Conservation (phyloP, 257 asterid species). For the Capsicum chinense region DNA sequence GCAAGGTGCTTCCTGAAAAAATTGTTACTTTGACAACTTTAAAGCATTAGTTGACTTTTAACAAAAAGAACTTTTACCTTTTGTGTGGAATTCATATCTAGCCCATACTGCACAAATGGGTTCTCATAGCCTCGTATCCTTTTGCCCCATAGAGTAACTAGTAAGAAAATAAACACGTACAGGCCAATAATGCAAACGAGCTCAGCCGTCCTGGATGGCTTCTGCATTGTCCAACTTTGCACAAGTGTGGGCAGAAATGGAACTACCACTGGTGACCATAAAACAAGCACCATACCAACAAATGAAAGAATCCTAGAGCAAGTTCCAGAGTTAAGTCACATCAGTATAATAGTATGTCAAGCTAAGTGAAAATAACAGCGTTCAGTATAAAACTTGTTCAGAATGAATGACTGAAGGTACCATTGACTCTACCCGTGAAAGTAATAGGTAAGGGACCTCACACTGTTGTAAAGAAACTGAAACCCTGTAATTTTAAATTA, state of each 20-base stretch:
- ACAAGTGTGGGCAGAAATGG: slow-evolving; percentile 88
- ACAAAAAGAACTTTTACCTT: slow-evolving; percentile 53
- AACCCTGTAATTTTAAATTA: not conserved
- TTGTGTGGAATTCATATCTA: slow-evolving; percentile 64
- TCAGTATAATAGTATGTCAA: slow-evolving; percentile 14
- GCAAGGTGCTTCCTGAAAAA: slow-evolving; percentile 14
- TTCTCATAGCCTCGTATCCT: slow-evolving; percentile 81
- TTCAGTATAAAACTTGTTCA: slow-evolving; percentile 7
- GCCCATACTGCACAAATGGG: slow-evolving; percentile 81
- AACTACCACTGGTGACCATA: slow-evolving; percentile 87
- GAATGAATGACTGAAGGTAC: not conserved
- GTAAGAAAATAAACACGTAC: slow-evolving; percentile 62
- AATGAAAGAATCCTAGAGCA: slow-evolving; percentile 77
- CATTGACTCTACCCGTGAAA: not conserved
- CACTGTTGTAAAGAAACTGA: slow-evolving; percentile 12
- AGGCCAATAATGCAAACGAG: slow-evolving; percentile 82
- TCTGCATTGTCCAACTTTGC: slow-evolving; percentile 75
- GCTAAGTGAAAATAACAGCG: not conserved
- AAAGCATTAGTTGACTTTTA: slow-evolving; percentile 10
- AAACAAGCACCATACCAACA: slow-evolving; percentile 80
- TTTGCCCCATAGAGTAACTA: slow-evolving; percentile 88
- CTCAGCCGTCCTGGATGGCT: slow-evolving; percentile 66
- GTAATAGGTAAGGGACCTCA: not conserved
- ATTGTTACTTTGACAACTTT: not conserved
- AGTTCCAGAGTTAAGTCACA: not conserved